These are phyloP conservation scores for Mycena albidolilacea DNA, from an alignment of 768 basidiomycete species.

Conservation along the genomic window DNA sequence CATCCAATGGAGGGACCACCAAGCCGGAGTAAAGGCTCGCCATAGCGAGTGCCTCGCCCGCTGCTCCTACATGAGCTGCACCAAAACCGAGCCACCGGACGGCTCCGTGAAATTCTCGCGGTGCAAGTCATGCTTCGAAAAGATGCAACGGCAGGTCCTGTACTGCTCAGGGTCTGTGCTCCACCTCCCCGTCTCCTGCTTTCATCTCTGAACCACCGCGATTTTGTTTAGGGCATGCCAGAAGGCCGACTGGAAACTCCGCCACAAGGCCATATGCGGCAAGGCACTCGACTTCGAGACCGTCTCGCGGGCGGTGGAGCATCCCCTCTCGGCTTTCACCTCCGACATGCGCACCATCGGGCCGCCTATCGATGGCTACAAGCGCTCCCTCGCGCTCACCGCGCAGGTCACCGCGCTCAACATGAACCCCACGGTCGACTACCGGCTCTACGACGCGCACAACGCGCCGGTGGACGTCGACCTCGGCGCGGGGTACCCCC, in stretches of 20 bases:
- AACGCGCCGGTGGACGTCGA: neutral
- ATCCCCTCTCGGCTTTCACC: neutral
- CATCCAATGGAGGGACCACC: neutral
- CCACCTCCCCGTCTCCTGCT: neutral
- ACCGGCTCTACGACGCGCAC: neutral
- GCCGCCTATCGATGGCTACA: constrained; percentile 11
- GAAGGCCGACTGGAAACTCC: constrained; percentile 18
- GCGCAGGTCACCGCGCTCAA: constrained; percentile 17
- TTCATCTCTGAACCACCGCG: neutral
- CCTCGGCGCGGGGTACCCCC: neutral
- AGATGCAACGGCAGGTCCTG: constrained; percentile 27
- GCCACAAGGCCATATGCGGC: constrained; percentile 14
- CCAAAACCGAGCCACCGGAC: neutral
- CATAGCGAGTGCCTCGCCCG: constrained; percentile 10
- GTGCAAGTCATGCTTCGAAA: constrained; percentile 28
- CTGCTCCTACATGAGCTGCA: constrained; percentile 32
- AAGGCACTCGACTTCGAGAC: constrained; percentile 10
- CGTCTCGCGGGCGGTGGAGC: neutral
- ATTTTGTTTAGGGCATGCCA: constrained; percentile 15
- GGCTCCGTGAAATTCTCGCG: constrained; percentile 23
- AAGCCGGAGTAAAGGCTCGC: neutral
- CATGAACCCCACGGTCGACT: neutral
- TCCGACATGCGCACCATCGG: constrained; percentile 7
- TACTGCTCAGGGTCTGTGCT: constrained; percentile 32
- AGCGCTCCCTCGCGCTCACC: constrained; percentile 12